These are phyloP conservation scores for Leptodermis oblonga DNA, from an alignment of 257 asterid genomes.

Conservation along the genomic window DNA sequence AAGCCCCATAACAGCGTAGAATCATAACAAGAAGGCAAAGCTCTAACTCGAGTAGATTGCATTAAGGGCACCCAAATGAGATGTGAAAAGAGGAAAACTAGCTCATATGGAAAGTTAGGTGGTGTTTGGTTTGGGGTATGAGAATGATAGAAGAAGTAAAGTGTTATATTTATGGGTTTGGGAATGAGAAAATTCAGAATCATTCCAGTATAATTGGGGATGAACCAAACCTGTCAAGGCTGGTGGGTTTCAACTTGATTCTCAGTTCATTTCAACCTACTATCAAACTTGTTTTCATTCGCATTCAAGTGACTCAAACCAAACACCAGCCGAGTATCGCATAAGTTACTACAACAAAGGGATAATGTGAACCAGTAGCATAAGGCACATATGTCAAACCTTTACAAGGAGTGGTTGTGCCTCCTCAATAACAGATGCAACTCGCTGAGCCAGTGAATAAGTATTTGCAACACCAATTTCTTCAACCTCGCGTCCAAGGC, in stretches of 20 bases:
- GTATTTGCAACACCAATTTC: slow-evolving; percentile 74
- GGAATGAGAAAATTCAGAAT: no score
- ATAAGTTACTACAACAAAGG: no score
- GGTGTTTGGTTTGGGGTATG: no score
- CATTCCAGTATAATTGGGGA: no score
- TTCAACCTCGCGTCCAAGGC: slow-evolving; percentile 93
- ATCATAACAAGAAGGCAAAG: neutral
- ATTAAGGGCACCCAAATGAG: neutral
- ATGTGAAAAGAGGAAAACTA: neutral
- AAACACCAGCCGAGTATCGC: no score
- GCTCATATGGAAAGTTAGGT: neutral
- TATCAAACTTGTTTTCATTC: no score
- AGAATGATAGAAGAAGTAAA: no score
- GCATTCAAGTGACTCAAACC: no score
- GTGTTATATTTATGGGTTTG: no score
- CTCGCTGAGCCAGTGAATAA: slow-evolving; percentile 67
- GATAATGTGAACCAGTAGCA: slow-evolving; percentile 12
- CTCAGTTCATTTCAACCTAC: no score
- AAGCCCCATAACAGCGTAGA: neutral
- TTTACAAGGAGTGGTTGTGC: slow-evolving; percentile 77
- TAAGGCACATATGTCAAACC: slow-evolving; percentile 50
- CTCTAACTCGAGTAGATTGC: neutral
- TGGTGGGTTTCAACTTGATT: no score
- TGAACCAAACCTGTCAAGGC: no score
- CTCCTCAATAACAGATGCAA: slow-evolving; percentile 71